Conservation (phyloP, 495 filamentous ascomycete species). For the Parathielavia appendiculata region DNA sequence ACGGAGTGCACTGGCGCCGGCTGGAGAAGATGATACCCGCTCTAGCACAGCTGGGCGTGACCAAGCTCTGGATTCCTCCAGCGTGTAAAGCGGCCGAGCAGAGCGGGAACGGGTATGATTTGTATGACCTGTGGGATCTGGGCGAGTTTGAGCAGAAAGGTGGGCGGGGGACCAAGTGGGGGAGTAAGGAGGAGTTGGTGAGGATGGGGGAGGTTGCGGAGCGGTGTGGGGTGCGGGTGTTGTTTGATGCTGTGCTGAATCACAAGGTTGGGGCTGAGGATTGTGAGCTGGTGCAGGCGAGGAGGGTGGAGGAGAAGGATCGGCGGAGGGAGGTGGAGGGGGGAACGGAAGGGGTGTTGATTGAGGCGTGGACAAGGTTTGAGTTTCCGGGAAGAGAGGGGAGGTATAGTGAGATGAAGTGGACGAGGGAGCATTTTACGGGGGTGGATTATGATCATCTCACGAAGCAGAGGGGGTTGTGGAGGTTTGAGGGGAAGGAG, state of each 20-base stretch:
- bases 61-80: slow-evolving; percentile 68
- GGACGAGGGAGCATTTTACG: slow-evolving; percentile 63
- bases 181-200: slow-evolving; percentile 55
- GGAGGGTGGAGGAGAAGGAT: slow-evolving; percentile 57
- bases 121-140: slow-evolving; percentile 74
- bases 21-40: slow-evolving; percentile 49
- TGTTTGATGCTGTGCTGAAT: slow-evolving; percentile 74
- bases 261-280: slow-evolving; percentile 68
- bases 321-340: slow-evolving; percentile 49
- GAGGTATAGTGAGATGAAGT: slow-evolving; percentile 57
- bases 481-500: slow-evolving; percentile 57
- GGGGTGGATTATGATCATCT: slow-evolving; percentile 63
- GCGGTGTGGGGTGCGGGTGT: slow-evolving; percentile 49
- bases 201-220: slow-evolving; percentile 46
- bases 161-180: slow-evolving; percentile 61
- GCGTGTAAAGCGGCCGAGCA: slow-evolving; percentile 62
- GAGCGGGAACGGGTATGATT: slow-evolving; percentile 66
- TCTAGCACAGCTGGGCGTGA: slow-evolving; percentile 56
- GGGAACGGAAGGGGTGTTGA: slow-evolving; percentile 46
- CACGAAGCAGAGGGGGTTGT: slow-evolving; percentile 56
- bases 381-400: slow-evolving; percentile 57
- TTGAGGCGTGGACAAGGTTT: slow-evolving; percentile 66
- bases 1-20: slow-evolving; percentile 59
- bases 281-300: slow-evolving; percentile 52
- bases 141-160: slow-evolving; percentile 80